Evolutionary conservation across 73 alveolate genomes (phyloP), one percentile per base, ranked within the genome.

Genomic region (Paramecium tetraurelia): DNA sequence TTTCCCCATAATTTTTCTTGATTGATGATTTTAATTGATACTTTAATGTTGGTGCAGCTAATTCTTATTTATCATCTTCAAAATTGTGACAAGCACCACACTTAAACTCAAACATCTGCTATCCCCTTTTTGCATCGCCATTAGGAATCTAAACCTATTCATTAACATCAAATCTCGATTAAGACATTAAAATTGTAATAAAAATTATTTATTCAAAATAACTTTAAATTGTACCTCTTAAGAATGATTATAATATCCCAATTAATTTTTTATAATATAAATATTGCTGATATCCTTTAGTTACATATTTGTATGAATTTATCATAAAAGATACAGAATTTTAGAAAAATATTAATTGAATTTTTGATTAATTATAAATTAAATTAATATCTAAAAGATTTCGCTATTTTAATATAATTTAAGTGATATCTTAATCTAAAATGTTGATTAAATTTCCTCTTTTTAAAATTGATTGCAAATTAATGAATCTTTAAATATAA

Each of bases 41-140:
- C 87, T 86, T 86, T 36, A 86, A 63, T 41, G 85, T 58, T 72
- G 93, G 93, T 24, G 93, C 93, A 24, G 93, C 63, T 24, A 86
- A 43, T 16, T 68, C 50, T 36, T 75, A 2, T 31, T 75, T 44
- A 38, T 86, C 93, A 63, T 86, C 93, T 86, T 86, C 93, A 59
- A 86, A 41, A 59, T 85, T 86, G 41, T 86, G 93, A 21, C 93
- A 86, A 59, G 93, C 93, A 36, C 88, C 12, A 38, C 93, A 86
- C 33, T 86, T 18, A 12, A 48, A 59, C 20, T 86, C 88, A 86
- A 68, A 86, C 43, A 86, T 86, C 16, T 63, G 77, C 69, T 86
- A 46, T 63, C 93, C 93, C 41, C 33, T 76, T 14, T 29, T 35
- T 33, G 93, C 80, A 77, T 86, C 89, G 3, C 93, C 93, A 38